These are phyloP conservation scores for Agaricus sinodeliciosus DNA, from an alignment of 768 basidiomycete genomes.

Conservation along the genomic window DNA sequence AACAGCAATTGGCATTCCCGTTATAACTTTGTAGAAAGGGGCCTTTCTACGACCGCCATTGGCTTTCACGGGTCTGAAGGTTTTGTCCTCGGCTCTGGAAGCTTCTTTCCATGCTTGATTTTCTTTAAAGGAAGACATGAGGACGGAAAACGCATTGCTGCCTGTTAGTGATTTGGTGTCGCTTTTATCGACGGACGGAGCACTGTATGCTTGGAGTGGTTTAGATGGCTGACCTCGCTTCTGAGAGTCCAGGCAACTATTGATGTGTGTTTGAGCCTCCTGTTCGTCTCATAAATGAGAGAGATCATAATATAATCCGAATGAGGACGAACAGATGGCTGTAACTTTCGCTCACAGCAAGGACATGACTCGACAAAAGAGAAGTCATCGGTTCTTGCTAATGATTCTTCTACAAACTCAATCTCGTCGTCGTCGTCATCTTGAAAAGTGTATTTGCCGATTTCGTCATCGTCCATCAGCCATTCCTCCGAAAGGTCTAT, in stretches of 20 bases:
- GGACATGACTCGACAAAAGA: constrained; percentile 16
- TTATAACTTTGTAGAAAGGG: constrained; percentile 93
- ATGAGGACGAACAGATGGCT: constrained; percentile 4
- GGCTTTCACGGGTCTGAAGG: constrained; percentile 37
- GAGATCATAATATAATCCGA: not conserved
- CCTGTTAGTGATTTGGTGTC: constrained; percentile 15
- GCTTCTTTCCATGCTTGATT: constrained; percentile 84
- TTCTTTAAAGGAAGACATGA: constrained; percentile 87
- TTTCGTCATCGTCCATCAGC: constrained; percentile 60
- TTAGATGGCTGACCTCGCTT: not conserved
- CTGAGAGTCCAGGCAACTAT: not conserved
- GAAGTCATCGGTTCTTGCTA: not conserved
- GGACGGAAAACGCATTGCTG: constrained; percentile 59
- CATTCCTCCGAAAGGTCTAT: constrained; percentile 31
- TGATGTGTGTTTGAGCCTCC: not conserved
- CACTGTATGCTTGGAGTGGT: not conserved
- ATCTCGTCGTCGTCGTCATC: constrained; percentile 19
- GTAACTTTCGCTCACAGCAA: constrained; percentile 22
- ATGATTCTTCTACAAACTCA: constrained; percentile 5
- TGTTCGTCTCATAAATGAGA: not conserved
- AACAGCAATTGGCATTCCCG: constrained; percentile 97
- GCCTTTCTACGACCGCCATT: constrained; percentile 61
- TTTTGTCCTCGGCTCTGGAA: constrained; percentile 40
- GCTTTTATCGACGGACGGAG: not conserved
- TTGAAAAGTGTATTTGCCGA: constrained; percentile 10